Base-by-base conservation (phyloP, 345 rosid species). In the Aethionema arabicum region DNA sequence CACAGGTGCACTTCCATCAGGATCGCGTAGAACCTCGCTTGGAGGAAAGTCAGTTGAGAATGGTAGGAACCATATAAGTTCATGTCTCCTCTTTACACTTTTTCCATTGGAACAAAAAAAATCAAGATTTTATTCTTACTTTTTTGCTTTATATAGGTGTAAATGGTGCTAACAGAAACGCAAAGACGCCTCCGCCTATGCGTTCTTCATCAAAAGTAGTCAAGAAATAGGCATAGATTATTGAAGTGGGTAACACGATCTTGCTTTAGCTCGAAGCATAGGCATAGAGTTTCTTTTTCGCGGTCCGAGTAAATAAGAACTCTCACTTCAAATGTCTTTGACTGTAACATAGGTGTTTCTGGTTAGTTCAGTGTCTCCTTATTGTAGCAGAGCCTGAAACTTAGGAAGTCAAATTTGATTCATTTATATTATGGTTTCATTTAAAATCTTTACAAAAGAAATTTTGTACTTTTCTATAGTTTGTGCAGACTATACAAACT, bases 151-250 rank as follows among this genome's bases (percentile, higher is more conserved):
- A 21, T 31, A 48, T 40, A 70, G 84, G 70, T 59, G 70, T 68
- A 68, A 75, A 68, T 66, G 81, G 70, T n/a, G 65, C 64, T 42
- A 21, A 21, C 27, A 75, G 90, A 76, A 85, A 77, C 72, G 85
- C 90, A 37, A 82, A 65, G 80, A 87, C 98, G 27, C 96, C 92
- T 3, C 91, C 96, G 67, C 82, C 90, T n/a, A 52, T 68, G 69
- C 78, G 74, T 43, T 67, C 83, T 27, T 66, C 83, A 12, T 64
- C 84, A 51, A 73, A 66, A 65, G 56, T 74, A 36, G 51, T 49
- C 55, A 86, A 79, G 60, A 71, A 73, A 67, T 79, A 84, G 85
- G 33, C 75, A 35, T 83, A 69, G 74, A 55, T 32, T 40, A 14
- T 5, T 11, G 37, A 56, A 46, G 46, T 21, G 27, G n/a, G 55